Conservation (phyloP, 1,284 basidiomycete genomes). For the Cystobasidium slooffiae region DNA sequence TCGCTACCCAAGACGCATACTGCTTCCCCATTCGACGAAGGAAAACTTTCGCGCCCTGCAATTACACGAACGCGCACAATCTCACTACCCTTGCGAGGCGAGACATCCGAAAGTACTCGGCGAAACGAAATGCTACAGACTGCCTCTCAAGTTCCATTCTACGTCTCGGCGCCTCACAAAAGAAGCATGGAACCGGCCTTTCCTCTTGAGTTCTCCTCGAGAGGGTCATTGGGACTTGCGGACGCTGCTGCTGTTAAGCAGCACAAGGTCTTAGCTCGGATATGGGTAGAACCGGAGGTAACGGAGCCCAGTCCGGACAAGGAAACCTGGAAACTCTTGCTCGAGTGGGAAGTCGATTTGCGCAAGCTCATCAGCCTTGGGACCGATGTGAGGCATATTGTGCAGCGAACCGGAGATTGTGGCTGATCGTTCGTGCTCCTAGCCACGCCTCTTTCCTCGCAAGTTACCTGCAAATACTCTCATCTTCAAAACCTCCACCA, state of each 20-base stretch:
- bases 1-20: constrained; percentile 5
- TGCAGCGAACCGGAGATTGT: constrained; percentile 1
- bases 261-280: constrained; percentile 6
- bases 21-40: background rate
- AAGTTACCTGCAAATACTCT: constrained; percentile 73
- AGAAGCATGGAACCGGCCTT: constrained; percentile 79
- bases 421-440: constrained; percentile 21
- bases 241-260: background rate
- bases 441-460: constrained; percentile 62
- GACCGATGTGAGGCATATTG: constrained; percentile 63
- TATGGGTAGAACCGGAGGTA: constrained; percentile 50
- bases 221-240: background rate
- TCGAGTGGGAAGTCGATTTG: constrained; percentile 71
- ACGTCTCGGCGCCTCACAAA: constrained; percentile 70
- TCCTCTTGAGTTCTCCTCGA: constrained; percentile 43
- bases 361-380: constrained; percentile 67
- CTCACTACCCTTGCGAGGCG: background rate
- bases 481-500: constrained; percentile 65
- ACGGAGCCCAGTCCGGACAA: constrained; percentile 52
- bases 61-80: constrained; percentile 8
- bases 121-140: background rate
- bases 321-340: constrained; percentile 66
- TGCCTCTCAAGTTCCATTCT: constrained; percentile 62
- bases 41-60: constrained; percentile 12
- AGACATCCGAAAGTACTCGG: background rate